Evolutionary conservation across 2,329 filamentous ascomycete genomes (phyloP), one percentile per base, ranked within the genome.

Genomic region (Colletotrichum salicis): DNA sequence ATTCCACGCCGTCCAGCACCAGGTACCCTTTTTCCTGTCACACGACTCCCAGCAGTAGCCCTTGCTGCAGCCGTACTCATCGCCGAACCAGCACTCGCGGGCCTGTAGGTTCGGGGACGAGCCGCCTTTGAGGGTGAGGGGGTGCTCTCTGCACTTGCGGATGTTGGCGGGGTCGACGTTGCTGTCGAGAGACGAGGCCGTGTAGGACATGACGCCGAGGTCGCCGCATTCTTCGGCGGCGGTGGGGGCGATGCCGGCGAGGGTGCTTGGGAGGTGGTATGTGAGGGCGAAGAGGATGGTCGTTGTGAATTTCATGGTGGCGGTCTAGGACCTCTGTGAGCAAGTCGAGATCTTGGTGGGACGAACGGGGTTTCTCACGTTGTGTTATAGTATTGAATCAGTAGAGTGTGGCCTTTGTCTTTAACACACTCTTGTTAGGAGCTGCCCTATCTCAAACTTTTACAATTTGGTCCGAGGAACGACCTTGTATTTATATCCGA

Each of bases 141-240:
- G 65, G 27, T 48, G 48, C n/a, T 56, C 48, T 22, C 35, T 63
- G 57, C 64, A 67, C 27, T 41, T 27, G 27, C 58, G 58, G 24
- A 48, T 35, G 3, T 56, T 29, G 65, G 48, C 8, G 27, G 48
- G n/a, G 45, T 52, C 37, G 31, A 41, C 45, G 41, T 8, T 19
- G 22, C 56, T 55, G 19, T 33, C 6, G 55, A 52, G 31, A 15
- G 55, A 41, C 3, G 45, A 29, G 7, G 33, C 29, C 10, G 56
- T 60, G 27, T 48, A 67, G 31, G 64, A 67, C 31, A 67, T 60
- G 45, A 41, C 29, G 22, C 64, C 56, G 13, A 67, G 55, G 41
- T 41, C 10, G 1, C 55, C 64, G 41, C 64, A 67, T 0, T 67
- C 55, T 31, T 27, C 41, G 29, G 64, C 55, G 0, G 55, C 22